phyloP scores from a whole-genome alignment of 2,329 filamentous ascomycete genomes.

The Arthrobotrys musiformis region DNA sequence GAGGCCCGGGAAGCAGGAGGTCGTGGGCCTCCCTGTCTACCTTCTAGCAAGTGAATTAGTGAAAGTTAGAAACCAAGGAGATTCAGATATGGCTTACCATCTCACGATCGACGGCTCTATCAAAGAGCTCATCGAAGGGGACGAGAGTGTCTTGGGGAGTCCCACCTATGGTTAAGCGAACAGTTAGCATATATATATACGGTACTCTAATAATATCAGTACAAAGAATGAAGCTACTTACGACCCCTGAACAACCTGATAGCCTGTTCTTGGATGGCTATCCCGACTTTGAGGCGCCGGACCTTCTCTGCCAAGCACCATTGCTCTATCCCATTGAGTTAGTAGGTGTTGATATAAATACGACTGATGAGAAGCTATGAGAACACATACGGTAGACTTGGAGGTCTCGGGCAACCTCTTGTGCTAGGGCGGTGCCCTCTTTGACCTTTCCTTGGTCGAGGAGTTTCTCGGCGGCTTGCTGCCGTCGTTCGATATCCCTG shows the following conservation, averaged over 20 bases:
- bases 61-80: not conserved
- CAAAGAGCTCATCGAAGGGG: slow-evolving; percentile 29
- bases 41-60: not conserved
- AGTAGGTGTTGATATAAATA: too few relatives aligned
- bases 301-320: slow-evolving; percentile 42
- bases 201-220: too few relatives aligned
- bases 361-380: not conserved
- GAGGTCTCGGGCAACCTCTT: slow-evolving; percentile 34
- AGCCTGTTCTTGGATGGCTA: slow-evolving; percentile 42
- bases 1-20: slow-evolving; percentile 35
- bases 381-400: slow-evolving; percentile 21
- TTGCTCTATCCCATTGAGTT: slow-evolving; percentile 7
- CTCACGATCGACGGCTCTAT: slow-evolving; percentile 28
- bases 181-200: not conserved
- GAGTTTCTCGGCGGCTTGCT: slow-evolving; percentile 16
- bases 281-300: slow-evolving; percentile 35
- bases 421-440: slow-evolving; percentile 9
- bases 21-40: slow-evolving; percentile 16
- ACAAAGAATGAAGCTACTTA: not conserved
- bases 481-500: slow-evolving; percentile 2
- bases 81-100: slow-evolving; percentile 8
- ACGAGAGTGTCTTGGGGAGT: not conserved
- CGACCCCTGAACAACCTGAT: slow-evolving; percentile 26
- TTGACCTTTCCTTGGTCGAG: slow-evolving; percentile 3
- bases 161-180: not conserved